A percentile compares a stretch with the other conserved stretches of the same genome.
These are phyloP conservation scores for Hemerocallis citrina DNA, from an alignment of 106 monocot genomes.

Conservation along the genomic window DNA sequence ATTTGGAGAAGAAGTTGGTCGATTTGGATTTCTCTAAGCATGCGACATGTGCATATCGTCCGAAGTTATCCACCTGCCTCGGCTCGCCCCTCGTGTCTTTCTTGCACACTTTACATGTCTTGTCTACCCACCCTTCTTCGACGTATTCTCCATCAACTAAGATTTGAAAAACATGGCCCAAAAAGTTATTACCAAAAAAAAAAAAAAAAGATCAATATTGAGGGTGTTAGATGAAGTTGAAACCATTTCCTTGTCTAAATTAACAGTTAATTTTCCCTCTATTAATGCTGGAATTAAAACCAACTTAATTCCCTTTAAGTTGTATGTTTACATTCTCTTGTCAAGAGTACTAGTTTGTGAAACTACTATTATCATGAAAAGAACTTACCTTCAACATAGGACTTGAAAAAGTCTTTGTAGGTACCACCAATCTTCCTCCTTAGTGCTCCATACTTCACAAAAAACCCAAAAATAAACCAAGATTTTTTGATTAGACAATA, in stretches of 20 bases:
- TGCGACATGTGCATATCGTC: conserved; percentile 69
- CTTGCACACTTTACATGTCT: conserved; percentile 96
- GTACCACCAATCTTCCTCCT: conserved; percentile 97
- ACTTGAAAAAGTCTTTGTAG: conserved; percentile 99
- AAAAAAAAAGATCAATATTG: not conserved
- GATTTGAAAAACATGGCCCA: not conserved
- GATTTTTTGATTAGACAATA: not conserved
- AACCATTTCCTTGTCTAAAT: too few species aligned
- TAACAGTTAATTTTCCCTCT: too few species aligned
- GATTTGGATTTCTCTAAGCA: conserved; percentile 72
- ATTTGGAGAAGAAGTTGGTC: conserved; percentile 73
- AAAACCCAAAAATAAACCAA: not conserved
- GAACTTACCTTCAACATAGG: conserved; percentile 81
- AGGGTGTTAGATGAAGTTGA: too few species aligned
- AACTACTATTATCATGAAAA: not conserved
- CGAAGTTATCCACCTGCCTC: conserved; percentile 78
- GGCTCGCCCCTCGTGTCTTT: conserved; percentile 86
- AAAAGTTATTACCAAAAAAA: not conserved
- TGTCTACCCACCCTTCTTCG: conserved; percentile 99
- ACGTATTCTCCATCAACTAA: conserved; percentile 92
- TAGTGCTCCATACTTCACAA: conserved; percentile 80
- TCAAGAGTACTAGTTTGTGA: not conserved
- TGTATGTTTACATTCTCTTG: too few species aligned
- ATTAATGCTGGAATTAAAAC: too few species aligned
- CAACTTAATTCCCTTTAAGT: too few species aligned